Evolutionary conservation across 2,329 filamentous ascomycete genomes (phyloP), one percentile per base, ranked within the genome.

Genomic region (Botrytis galanthina): DNA sequence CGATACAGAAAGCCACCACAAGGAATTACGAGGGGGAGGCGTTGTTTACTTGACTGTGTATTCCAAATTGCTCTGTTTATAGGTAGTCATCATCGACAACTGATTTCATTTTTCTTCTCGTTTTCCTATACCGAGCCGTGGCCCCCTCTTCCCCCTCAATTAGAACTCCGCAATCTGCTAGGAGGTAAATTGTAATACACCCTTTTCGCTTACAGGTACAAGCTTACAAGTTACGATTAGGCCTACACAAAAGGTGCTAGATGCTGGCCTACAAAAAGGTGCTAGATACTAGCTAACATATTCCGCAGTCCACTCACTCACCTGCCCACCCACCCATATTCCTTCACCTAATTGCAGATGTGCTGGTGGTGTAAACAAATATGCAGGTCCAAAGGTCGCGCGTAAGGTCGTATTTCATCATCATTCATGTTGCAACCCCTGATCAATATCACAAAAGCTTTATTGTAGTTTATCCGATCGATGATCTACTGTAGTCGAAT

Each of bases 371-470:
- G 18, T 42, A 68, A 7, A 16, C 32, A 54, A 22, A 37, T 48
- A 66, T 66, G 64, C 64, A 68, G 64, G 48, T 68, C 64, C 64
- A 37, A 54, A 54, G 44, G 26, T 29, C 29, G 64, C 46, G 48
- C 64, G 48, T 57, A 68, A 44, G 61, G 61, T 44, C 37, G 61
- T 63, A 63, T 32, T 32, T n/a, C 32, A 68, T 68, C 64, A 54
- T 54, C 35, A 42, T 22, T 29, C 42, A 39, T 54, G 37, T 54
- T 26, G 10, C 26, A 67, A 5, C 32, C 64, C 46, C 18, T 67
- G 35, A 54, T 12, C 16, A 57, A 68, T 57, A 57, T 68, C 35
- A 64, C 64, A 68, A 29, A 29, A 48, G 26, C 26, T 10, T 14
- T 57, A 22, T 39, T 37, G 2, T 39, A 54, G 32, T 29, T 32